These are phyloP conservation scores for Hemileia vastatrix DNA, from an alignment of 1,284 basidiomycete species.

Conservation along the genomic window DNA sequence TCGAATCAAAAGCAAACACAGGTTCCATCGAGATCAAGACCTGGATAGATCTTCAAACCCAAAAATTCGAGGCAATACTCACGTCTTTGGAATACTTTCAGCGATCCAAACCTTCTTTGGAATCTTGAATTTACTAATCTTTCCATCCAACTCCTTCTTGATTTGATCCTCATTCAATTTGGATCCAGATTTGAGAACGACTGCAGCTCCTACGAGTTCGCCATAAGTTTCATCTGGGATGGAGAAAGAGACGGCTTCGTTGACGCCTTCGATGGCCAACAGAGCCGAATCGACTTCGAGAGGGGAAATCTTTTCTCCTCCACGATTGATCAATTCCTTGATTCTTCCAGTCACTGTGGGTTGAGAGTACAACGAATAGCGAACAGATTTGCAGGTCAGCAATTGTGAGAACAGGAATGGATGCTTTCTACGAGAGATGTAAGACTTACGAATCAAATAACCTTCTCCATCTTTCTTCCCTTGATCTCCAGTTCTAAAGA, in stretches of 20 bases:
- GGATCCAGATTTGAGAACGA: slow-evolving; percentile 36
- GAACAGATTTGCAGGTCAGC: slow-evolving; percentile 37
- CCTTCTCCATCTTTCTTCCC: slow-evolving; percentile 56
- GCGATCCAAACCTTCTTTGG: slow-evolving; percentile 45
- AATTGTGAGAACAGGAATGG: background rate
- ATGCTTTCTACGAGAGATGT: slow-evolving; percentile 50
- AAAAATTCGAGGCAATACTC: no score
- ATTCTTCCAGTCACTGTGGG: slow-evolving; percentile 37
- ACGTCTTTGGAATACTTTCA: slow-evolving; percentile 45
- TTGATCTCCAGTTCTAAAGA: slow-evolving; percentile 56
- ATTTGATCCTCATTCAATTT: slow-evolving; percentile 34
- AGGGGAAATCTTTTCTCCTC: slow-evolving; percentile 60
- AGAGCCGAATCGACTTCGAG: slow-evolving; percentile 55
- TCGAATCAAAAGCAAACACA: no score
- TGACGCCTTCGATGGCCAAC: slow-evolving; percentile 48
- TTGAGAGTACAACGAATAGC: background rate
- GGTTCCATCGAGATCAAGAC: no score
- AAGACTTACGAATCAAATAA: slow-evolving; percentile 55
- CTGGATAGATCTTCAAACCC: no score
- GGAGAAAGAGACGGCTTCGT: slow-evolving; percentile 50
- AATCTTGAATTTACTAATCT: slow-evolving; percentile 45
- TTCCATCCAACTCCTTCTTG: slow-evolving; percentile 32
- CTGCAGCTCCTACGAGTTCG: slow-evolving; percentile 43
- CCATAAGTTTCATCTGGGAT: slow-evolving; percentile 42
- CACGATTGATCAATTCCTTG: slow-evolving; percentile 46